Evolutionary conservation across 345 rosid species (phyloP).

Genomic region (Gynandropsis gynandra): DNA sequence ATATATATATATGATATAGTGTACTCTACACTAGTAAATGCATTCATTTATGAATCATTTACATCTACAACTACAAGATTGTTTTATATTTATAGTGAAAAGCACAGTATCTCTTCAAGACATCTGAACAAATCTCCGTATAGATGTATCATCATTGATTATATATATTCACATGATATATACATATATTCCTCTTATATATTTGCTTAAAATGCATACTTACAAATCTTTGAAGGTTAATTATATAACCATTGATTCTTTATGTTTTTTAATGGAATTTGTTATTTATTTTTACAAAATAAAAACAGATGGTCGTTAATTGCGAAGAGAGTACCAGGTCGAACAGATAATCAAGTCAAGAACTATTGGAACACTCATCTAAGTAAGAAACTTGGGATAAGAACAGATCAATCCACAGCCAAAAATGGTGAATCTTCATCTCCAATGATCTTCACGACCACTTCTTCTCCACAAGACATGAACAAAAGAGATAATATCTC

Average conservation of each 20-base stretch:
- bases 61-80: too few species aligned
- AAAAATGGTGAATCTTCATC: slow-evolving; percentile 17
- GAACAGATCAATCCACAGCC: slow-evolving; percentile 10
- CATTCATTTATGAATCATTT: too few species aligned
- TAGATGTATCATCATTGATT: too few species aligned
- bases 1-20: too few species aligned
- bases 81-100: too few species aligned
- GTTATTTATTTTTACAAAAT: background rate
- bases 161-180: too few species aligned
- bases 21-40: too few species aligned
- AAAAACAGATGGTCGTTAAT: slow-evolving; percentile 40
- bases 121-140: too few species aligned
- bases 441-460: slow-evolving; percentile 11
- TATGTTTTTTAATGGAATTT: background rate
- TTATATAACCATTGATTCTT: background rate
- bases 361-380: slow-evolving; percentile 42
- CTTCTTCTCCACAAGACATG: slow-evolving; percentile 15
- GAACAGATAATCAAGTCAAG: slow-evolving; percentile 46
- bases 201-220: too few species aligned
- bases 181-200: too few species aligned
- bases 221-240: background rate
- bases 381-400: slow-evolving; percentile 31
- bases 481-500: background rate
- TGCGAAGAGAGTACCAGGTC: slow-evolving; percentile 38
- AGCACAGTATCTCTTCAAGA: too few species aligned